Conservation (phyloP, 495 filamentous ascomycete genomes). For the Beverwykella pulmonaria region DNA sequence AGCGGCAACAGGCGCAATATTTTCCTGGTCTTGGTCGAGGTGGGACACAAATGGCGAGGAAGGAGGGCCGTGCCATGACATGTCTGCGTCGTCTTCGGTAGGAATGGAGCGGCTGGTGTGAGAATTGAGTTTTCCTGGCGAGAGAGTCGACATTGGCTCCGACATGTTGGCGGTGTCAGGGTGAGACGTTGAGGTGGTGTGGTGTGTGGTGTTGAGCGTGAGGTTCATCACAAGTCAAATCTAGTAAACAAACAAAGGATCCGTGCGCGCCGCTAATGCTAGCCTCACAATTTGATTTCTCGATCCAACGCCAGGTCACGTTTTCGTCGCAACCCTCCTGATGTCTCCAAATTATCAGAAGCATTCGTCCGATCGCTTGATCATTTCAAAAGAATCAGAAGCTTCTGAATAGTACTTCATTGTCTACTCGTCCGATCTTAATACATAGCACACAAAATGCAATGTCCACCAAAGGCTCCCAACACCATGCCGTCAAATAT, state of each 20-base stretch:
- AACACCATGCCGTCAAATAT: neutral
- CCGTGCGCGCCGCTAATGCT: slow-evolving; percentile 6
- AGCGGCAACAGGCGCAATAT: slow-evolving; percentile 30
- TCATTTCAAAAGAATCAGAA: no score
- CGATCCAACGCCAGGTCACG: neutral
- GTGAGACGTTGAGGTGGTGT: neutral
- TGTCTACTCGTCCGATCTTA: neutral
- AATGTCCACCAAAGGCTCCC: neutral
- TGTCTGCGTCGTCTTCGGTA: slow-evolving; percentile 32
- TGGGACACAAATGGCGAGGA: slow-evolving; percentile 46
- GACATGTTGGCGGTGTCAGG: slow-evolving; percentile 11
- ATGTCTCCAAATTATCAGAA: neutral
- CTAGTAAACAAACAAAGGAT: neutral
- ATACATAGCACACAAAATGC: neutral
- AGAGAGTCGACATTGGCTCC: slow-evolving; percentile 27
- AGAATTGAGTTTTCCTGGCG: slow-evolving; percentile 22
- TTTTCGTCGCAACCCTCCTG: neutral
- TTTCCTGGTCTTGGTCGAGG: slow-evolving; percentile 40
- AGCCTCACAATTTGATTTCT: neutral
- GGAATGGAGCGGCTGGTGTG: neutral
- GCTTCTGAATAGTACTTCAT: neutral
- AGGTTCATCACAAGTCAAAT: no score
- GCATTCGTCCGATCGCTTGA: neutral
- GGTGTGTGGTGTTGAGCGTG: slow-evolving; percentile 7
- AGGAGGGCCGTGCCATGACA: slow-evolving; percentile 41